phyloP scores from a whole-genome alignment of 441 rosid genomes.

The Geranium incanum region DNA sequence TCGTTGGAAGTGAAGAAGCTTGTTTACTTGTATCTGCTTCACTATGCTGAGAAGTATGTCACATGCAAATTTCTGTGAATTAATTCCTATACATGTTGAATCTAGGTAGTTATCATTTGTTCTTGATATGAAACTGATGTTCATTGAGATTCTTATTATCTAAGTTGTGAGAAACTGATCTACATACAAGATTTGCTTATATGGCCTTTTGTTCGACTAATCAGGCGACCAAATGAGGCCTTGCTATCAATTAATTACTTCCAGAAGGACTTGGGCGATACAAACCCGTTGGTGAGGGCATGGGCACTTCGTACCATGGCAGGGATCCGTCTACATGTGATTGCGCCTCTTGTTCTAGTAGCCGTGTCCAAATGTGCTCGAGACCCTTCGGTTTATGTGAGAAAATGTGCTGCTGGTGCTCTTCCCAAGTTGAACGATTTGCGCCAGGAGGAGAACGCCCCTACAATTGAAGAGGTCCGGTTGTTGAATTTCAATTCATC shows the following conservation, averaged over 20 bases:
- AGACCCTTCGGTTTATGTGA: conserved; percentile 85
- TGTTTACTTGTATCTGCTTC: conserved; percentile 82
- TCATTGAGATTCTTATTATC: neutral
- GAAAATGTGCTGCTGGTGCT: conserved; percentile 94
- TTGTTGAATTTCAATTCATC: neutral
- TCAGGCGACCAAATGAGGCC: conserved; percentile 95
- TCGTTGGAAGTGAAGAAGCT: conserved; percentile 90
- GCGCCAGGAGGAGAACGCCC: conserved; percentile 63
- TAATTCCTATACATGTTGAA: neutral
- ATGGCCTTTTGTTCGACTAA: conserved; percentile 14
- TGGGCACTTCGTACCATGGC: conserved; percentile 98
- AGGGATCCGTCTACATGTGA: conserved; percentile 75
- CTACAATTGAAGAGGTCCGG: conserved; percentile 70
- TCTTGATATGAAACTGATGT: neutral
- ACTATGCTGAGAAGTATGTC: conserved; percentile 90
- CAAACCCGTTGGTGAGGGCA: conserved; percentile 87
- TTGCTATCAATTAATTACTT: conserved; percentile 83
- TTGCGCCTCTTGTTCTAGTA: conserved; percentile 76
- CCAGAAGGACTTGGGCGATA: conserved; percentile 92
- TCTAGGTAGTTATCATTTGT: neutral
- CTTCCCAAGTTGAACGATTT: conserved; percentile 86
- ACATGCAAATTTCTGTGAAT: conserved; percentile 1
- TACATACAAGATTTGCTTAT: neutral
- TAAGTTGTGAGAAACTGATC: neutral
- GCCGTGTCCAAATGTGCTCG: conserved; percentile 79